Percentiles rank a stretch among this genome's conserved stretches.
Evolutionary conservation across 2,329 filamentous ascomycete genomes (phyloP).

Genomic region (Alternaria postmessia): DNA sequence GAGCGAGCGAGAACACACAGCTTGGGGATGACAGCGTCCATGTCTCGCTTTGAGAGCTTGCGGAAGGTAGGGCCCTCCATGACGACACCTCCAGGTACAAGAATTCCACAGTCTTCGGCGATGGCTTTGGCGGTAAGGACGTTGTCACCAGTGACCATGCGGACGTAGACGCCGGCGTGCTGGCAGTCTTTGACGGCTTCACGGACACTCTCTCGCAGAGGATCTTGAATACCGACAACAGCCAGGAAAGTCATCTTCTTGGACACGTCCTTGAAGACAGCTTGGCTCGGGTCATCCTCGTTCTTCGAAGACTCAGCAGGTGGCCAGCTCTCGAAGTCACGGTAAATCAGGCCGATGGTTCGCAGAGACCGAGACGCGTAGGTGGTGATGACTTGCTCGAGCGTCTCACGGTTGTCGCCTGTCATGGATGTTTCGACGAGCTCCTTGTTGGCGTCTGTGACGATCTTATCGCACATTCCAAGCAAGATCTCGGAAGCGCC

Average conservation of each 20-base stretch:
- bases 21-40: slow-evolving; percentile 66
- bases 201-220: slow-evolving; percentile 75
- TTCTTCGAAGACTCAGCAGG: slow-evolving; percentile 65
- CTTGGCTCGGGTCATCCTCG: slow-evolving; percentile 69
- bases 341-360: slow-evolving; percentile 84
- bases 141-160: slow-evolving; percentile 89
- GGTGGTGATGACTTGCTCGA: slow-evolving; percentile 74
- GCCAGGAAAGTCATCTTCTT: slow-evolving; percentile 76
- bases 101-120: slow-evolving; percentile 79
- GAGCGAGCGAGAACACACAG: slow-evolving; percentile 74
- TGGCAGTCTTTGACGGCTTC: slow-evolving; percentile 78
- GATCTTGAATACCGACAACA: slow-evolving; percentile 83
- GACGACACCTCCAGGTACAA: slow-evolving; percentile 72
- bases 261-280: slow-evolving; percentile 73
- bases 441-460: slow-evolving; percentile 68
- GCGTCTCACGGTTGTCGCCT: slow-evolving; percentile 62
- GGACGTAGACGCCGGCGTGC: slow-evolving; percentile 77
- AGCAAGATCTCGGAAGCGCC: slow-evolving; percentile 62
- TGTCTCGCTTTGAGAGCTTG: slow-evolving; percentile 69
- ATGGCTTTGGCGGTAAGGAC: slow-evolving; percentile 81
- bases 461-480: slow-evolving; percentile 59
- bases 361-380: slow-evolving; percentile 83
- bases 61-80: slow-evolving; percentile 83
- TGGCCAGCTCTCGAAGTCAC: slow-evolving; percentile 85
- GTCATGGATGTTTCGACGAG: slow-evolving; percentile 63